phyloP scores from a whole-genome alignment of 2,329 filamentous ascomycete species.

The Dactylellina cionopaga region DNA sequence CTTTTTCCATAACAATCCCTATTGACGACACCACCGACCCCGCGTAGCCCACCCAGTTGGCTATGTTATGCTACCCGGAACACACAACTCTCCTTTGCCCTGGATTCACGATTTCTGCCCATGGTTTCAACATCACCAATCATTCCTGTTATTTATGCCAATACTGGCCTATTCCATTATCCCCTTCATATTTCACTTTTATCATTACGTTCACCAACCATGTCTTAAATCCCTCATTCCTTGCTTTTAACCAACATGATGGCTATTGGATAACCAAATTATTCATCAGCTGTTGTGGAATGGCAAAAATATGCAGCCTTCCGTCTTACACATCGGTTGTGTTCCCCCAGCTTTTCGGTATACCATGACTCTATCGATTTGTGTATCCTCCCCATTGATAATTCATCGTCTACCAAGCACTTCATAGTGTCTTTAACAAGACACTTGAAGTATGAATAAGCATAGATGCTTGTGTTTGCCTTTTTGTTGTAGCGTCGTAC shows the following conservation, averaged over 20 bases:
- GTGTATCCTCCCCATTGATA: neutral
- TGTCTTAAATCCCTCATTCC: constrained; percentile 48
- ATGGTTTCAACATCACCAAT: constrained; percentile 25
- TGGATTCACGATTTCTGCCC: constrained; percentile 27
- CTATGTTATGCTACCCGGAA: constrained; percentile 30
- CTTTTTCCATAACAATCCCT: neutral
- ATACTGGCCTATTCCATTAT: constrained; percentile 5
- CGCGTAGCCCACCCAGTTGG: constrained; percentile 38
- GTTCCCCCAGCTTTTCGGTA: constrained; percentile 40
- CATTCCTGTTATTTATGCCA: neutral
- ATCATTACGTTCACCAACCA: constrained; percentile 14
- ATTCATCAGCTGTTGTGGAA: constrained; percentile 23
- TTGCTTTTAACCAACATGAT: neutral
- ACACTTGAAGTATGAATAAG: neutral
- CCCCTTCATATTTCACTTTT: constrained; percentile 6
- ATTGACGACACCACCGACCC: constrained; percentile 10
- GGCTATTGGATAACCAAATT: neutral
- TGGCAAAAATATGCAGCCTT: constrained; percentile 42
- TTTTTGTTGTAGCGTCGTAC: constrained; percentile 37
- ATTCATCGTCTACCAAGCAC: neutral
- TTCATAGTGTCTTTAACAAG: constrained; percentile 17
- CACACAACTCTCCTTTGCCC: constrained; percentile 28
- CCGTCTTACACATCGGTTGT: constrained; percentile 24
- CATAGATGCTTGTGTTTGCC: constrained; percentile 8
- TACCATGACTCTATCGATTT: neutral